These are phyloP conservation scores for Jamesozyma spencerorum DNA, from an alignment of 805 yeast genomes.

Conservation along the genomic window DNA sequence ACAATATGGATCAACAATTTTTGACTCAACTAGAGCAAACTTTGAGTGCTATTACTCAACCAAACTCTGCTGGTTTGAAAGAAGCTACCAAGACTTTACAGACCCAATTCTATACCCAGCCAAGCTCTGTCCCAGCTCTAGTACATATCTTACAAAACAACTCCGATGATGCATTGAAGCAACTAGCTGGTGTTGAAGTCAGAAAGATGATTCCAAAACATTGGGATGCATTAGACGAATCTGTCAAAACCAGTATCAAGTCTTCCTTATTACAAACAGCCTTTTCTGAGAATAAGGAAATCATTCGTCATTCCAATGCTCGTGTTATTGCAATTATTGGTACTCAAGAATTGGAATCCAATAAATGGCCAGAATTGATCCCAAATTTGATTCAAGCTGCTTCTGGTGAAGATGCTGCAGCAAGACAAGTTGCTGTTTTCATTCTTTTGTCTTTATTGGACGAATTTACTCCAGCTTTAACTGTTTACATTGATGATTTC, in stretches of 20 bases:
- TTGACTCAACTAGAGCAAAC: constrained; percentile 67
- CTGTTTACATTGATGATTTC: constrained; percentile 53
- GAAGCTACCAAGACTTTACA: constrained; percentile 70
- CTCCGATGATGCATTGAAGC: constrained; percentile 63
- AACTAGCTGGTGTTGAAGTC: constrained; percentile 93
- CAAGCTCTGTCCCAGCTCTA: constrained; percentile 69
- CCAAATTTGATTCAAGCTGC: constrained; percentile 63
- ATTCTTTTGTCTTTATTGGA: constrained; percentile 72
- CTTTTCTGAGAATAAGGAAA: constrained; percentile 50
- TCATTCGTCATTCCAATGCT: constrained; percentile 80
- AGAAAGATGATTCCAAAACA: constrained; percentile 67
- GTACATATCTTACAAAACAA: constrained; percentile 70
- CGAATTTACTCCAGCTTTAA: constrained; percentile 49
- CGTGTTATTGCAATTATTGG: constrained; percentile 85
- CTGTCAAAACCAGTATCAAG: constrained; percentile 53
- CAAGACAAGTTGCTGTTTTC: constrained; percentile 77
- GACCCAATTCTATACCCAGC: constrained; percentile 62
- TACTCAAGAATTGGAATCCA: constrained; percentile 56
- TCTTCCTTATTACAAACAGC: constrained; percentile 59
- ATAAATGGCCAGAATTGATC: constrained; percentile 69
- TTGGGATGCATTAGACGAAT: constrained; percentile 47
- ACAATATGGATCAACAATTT: constrained; percentile 61
- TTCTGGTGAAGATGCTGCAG: constrained; percentile 42
- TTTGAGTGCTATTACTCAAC: constrained; percentile 65
- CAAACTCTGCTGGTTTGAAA: constrained; percentile 74